Conservation (phyloP, 225 moss, liverwort and hornwort genomes). For the Lunularia cruciata region DNA sequence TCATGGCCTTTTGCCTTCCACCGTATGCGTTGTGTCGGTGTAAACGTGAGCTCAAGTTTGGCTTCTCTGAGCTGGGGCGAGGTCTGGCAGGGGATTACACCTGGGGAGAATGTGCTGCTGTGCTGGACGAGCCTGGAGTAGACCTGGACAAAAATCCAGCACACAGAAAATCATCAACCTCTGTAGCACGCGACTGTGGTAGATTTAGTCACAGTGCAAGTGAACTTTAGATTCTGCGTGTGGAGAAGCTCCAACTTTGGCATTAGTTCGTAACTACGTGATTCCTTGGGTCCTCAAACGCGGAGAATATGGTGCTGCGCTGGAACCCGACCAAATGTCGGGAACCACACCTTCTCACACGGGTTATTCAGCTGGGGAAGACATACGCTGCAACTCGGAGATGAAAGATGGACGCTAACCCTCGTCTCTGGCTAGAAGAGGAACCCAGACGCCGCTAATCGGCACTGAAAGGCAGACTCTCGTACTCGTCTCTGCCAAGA, state of each 20-base stretch:
- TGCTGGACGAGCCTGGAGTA: conserved; percentile 8
- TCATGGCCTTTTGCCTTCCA: too few species aligned
- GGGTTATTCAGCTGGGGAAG: background rate
- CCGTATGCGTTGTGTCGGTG: background rate
- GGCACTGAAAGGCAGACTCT: background rate
- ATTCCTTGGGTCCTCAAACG: background rate
- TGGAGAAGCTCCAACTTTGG: background rate
- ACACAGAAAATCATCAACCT: background rate
- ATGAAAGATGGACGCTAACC: too few species aligned
- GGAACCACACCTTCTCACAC: background rate
- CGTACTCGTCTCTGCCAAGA: conserved; percentile 2
- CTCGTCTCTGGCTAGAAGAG: too few species aligned
- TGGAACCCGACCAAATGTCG: conserved; percentile 7
- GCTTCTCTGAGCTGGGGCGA: background rate
- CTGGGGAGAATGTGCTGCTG: conserved; percentile 5
- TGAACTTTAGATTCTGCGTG: too few species aligned
- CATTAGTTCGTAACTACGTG: background rate
- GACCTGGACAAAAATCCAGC: conserved; percentile 5
- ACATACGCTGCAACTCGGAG: background rate
- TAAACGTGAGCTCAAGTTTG: background rate
- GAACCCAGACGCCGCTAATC: conserved; percentile 10
- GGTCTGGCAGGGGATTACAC: background rate
- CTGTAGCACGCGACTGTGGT: background rate
- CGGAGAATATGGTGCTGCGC: background rate
- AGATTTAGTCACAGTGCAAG: too few species aligned